A percentile compares a stretch with the other conserved stretches of the same genome.
Evolutionary conservation across 208 protist genomes (phyloP).

Genomic region (Phytomonas serpens): DNA sequence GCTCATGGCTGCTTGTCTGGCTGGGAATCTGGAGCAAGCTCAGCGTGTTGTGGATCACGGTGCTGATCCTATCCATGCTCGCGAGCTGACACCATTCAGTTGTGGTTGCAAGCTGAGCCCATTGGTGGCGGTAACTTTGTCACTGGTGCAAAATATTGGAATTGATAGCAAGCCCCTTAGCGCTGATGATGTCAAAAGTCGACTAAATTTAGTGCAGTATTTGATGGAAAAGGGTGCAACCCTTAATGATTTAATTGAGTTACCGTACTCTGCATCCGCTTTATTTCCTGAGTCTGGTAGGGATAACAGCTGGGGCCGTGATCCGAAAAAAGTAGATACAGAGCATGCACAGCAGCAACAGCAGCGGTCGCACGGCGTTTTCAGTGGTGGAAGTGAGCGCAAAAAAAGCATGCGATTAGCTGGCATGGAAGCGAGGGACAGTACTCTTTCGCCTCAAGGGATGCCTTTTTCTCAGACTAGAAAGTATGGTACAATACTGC

Average conservation of each 20-base stretch:
- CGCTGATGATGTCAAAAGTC: neutral
- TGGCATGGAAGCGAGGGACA: neutral
- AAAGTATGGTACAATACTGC: slow-evolving; percentile 45
- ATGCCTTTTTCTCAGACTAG: neutral
- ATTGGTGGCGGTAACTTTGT: slow-evolving; percentile 13
- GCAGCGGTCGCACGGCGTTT: neutral
- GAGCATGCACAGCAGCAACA: slow-evolving; percentile 1
- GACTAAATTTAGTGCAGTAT: slow-evolving; percentile 11
- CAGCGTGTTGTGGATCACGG: slow-evolving; percentile 41
- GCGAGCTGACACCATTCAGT: slow-evolving; percentile 38
- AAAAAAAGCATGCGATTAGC: neutral
- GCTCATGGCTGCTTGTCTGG: slow-evolving; percentile 57
- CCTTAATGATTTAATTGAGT: slow-evolving; percentile 31
- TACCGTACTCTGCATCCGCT: slow-evolving; percentile 20
- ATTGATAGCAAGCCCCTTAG: neutral
- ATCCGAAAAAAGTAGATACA: slow-evolving; percentile 1
- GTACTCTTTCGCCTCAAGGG: neutral
- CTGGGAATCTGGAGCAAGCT: slow-evolving; percentile 26
- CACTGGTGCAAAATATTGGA: neutral
- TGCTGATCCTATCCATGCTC: slow-evolving; percentile 41
- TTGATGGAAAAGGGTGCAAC: slow-evolving; percentile 46
- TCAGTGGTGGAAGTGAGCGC: neutral
- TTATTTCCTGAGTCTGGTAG: neutral
- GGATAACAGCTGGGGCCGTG: slow-evolving; percentile 3
- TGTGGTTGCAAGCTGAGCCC: slow-evolving; percentile 25